phyloP scores from a whole-genome alignment of 2,329 filamentous ascomycete genomes.

The Diaporthe sp. region DNA sequence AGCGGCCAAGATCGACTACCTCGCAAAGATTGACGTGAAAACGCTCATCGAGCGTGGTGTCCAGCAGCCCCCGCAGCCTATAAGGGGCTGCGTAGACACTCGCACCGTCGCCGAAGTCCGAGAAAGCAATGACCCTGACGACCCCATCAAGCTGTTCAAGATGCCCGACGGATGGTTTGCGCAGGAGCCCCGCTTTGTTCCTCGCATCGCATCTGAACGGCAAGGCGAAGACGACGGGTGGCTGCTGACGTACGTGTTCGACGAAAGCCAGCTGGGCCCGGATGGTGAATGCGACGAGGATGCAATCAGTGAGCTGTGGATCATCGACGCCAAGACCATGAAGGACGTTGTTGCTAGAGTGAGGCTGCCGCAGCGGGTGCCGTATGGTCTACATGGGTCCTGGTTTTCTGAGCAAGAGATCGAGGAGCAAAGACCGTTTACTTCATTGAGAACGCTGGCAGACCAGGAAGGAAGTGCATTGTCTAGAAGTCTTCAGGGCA shows the following conservation, averaged over 20 bases:
- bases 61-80: slow-evolving; percentile 55
- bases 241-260: slow-evolving; percentile 77
- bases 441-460: slow-evolving; percentile 20
- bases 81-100: slow-evolving; percentile 73
- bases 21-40: slow-evolving; percentile 71
- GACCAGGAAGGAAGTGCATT: neutral
- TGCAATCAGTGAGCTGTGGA: slow-evolving; percentile 74
- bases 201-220: slow-evolving; percentile 50
- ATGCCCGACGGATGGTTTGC: slow-evolving; percentile 73
- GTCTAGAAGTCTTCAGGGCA: slow-evolving; percentile 8
- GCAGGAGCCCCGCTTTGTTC: slow-evolving; percentile 76
- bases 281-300: slow-evolving; percentile 57
- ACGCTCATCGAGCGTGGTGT: slow-evolving; percentile 66
- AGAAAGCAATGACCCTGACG: slow-evolving; percentile 55
- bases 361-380: slow-evolving; percentile 73
- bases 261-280: slow-evolving; percentile 73
- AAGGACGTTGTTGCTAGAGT: slow-evolving; percentile 69
- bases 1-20: slow-evolving; percentile 74
- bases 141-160: slow-evolving; percentile 72
- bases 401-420: slow-evolving; percentile 71
- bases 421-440: slow-evolving; percentile 55
- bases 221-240: slow-evolving; percentile 74
- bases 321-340: slow-evolving; percentile 76
- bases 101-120: slow-evolving; percentile 67
- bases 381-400: slow-evolving; percentile 75